phyloP scores from a whole-genome alignment of 345 rosid genomes.

The Aquilaria yunnanensis region DNA sequence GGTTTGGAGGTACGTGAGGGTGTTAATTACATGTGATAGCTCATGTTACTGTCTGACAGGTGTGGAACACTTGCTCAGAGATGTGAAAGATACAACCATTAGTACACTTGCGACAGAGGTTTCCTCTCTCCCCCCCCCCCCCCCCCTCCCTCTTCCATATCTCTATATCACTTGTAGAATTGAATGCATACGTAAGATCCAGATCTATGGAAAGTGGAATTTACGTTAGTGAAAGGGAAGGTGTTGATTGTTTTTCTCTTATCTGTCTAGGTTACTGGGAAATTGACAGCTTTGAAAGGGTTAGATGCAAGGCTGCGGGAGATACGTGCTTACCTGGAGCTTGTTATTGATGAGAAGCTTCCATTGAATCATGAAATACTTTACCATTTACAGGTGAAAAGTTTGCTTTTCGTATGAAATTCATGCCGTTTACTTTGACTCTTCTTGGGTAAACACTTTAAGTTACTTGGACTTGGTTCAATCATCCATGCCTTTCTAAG shows the following conservation, averaged over 20 bases:
- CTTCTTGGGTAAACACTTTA: background rate
- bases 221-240: background rate
- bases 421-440: background rate
- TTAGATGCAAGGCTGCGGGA: conserved; percentile 55
- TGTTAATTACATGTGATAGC: background rate
- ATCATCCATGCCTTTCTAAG: too few relatives aligned
- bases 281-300: conserved; percentile 59
- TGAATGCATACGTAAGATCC: background rate
- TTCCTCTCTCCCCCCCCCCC: background rate
- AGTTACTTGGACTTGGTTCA: too few relatives aligned
- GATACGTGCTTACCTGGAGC: conserved; percentile 51
- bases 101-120: conserved; percentile 73
- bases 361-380: conserved; percentile 63
- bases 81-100: conserved; percentile 66
- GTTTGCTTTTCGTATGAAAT: background rate
- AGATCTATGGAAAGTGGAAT: conserved; percentile 1
- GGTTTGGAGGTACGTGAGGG: too few relatives aligned
- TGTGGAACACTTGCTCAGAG: conserved; percentile 62
- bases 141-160: background rate
- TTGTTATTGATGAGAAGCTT: conserved; percentile 54
- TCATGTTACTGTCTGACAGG: conserved; percentile 25
- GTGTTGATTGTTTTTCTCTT: background rate
- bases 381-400: conserved; percentile 53
- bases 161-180: background rate
- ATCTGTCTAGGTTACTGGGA: conserved; percentile 44